Base-by-base conservation (phyloP, 192 early-diverging fungal species). In the Radiomyces spectabilis region DNA sequence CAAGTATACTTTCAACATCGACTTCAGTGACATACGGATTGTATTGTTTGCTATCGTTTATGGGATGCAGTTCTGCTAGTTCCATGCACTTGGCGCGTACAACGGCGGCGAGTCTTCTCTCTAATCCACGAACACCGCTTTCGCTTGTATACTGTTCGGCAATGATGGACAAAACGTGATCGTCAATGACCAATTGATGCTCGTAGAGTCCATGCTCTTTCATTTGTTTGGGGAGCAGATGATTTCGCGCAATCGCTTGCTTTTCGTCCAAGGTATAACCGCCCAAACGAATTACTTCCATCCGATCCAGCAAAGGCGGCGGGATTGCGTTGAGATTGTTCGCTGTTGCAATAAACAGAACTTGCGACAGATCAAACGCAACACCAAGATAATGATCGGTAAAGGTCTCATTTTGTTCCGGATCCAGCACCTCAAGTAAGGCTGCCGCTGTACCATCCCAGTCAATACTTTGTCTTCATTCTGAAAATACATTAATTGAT, bases 181-280 rank as follows among this genome's bases (percentile, higher is more conserved):
- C 74, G 0, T 63, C 49, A n/a, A 89, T 64, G n/a, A 61, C 50
- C 0, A 90, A 48, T 16, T 79, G 54, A 1, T 52, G 51, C 4
- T 60, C 37, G 9, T 48, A 31, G 0, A 92, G 58, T 0, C 88
- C 89, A 68, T 92, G 88, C 10, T 55, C 65, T 8, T 57, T 57
- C 16, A 77, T 72, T 51, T 90, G 87, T 62, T 89, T 92, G 29
- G 91, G 88, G 24, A 89, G 29, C 10, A 94, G 73, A 57, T 91
- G 77, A 27, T 73, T 71, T 50, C 69, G 65, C 3, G 88, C 87
- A 56, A 94, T 94, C 37, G 76, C 64, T 15, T 88, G 57, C 56
- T 94, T 94, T 59, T 94, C 89, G 5, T 86, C 86, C 53, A 86
- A 83, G 2, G 87, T 88, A 65, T 93, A 93, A 10, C 91, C 87